Conservation (phyloP, 2,329 filamentous ascomycete species). For the Penicillium crustosum region DNA sequence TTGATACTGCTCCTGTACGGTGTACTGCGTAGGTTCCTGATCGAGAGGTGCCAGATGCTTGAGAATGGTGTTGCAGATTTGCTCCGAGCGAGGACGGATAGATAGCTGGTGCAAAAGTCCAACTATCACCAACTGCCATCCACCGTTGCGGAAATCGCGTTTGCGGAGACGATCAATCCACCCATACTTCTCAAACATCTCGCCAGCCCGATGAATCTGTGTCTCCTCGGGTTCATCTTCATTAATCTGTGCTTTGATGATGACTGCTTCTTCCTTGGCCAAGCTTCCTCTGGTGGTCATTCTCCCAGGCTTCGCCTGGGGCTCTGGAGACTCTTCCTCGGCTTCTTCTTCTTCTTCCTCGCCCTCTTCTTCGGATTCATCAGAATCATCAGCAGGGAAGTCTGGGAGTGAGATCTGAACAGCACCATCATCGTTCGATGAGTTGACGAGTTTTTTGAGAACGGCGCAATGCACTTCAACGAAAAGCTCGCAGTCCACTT, state of each 20-base stretch:
- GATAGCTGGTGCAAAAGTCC: slow-evolving; percentile 84
- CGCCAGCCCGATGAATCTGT: slow-evolving; percentile 59
- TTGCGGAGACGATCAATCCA: slow-evolving; percentile 85
- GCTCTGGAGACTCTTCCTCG: slow-evolving; percentile 48
- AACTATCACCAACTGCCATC: slow-evolving; percentile 88
- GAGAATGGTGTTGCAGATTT: slow-evolving; percentile 75
- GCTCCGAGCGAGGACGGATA: slow-evolving; percentile 67
- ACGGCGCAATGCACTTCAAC: slow-evolving; percentile 90
- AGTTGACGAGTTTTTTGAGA: slow-evolving; percentile 78
- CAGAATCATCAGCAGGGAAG: slow-evolving; percentile 68
- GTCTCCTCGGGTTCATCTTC: slow-evolving; percentile 47
- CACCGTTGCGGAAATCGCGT: slow-evolving; percentile 81
- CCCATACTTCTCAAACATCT: slow-evolving; percentile 70
- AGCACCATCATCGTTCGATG: slow-evolving; percentile 70
- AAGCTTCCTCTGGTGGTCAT: slow-evolving; percentile 84
- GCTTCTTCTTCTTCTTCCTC: slow-evolving; percentile 42
- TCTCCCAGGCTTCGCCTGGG: slow-evolving; percentile 69
- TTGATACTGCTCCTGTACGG: slow-evolving; percentile 69
- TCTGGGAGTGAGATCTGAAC: slow-evolving; percentile 77
- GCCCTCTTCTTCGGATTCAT: slow-evolving; percentile 62
- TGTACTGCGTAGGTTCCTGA: slow-evolving; percentile 71
- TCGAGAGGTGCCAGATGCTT: slow-evolving; percentile 77
- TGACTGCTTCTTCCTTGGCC: slow-evolving; percentile 74
- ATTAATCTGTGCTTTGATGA: slow-evolving; percentile 61
- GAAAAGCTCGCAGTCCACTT: slow-evolving; percentile 77